Evolutionary conservation across 768 basidiomycete species (phyloP), one percentile per base, ranked within the genome.

Genomic region (Mycena floridula): DNA sequence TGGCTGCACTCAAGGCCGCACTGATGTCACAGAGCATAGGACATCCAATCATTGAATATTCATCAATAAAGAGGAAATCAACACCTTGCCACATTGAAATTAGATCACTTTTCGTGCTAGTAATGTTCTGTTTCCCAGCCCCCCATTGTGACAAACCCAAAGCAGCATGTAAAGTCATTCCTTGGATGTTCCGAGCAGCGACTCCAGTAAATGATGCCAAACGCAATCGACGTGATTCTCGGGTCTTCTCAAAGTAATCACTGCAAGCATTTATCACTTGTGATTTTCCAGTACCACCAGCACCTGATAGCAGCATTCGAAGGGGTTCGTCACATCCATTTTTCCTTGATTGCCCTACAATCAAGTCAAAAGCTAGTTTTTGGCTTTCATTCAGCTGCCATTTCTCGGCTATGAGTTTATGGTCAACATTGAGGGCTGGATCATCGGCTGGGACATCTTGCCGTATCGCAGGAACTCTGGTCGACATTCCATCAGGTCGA

Each of bases 151-250:
- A 32, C 2, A 48, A 4, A 21, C 42, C 23, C 2, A 48, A 36
- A 11, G 47, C 43, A 2, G 47, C 7, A 32, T 48, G 47, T 11
- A 48, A n/a, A 5, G 47, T 48, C 42, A 48, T 44, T 3, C 47
- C 47, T 2, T 26, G 22, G 15, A 48, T 48, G 37, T 48, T 44
- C 5, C 37, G 13, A 13, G 43, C 47, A 11, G 47, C 47, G 4
- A 48, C 36, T 2, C 47, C 47, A 15, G 47, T 48, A 28, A 11
- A 48, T 3, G 47, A 43, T 2, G 47, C 24, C n/a, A 48, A 22
- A 9, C 47, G 42, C 7, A 48, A 48, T 3, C 47, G 27, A 7
- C 42, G 23, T 2, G 5, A 16, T 32, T 48, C 26, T 4, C 32
- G 23, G 3, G 37, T 8, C 13, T 18, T 12, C 2, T 39, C 35